phyloP scores from a whole-genome alignment of 1,139 yeast species.

The Suhomyces terraborum region DNA sequence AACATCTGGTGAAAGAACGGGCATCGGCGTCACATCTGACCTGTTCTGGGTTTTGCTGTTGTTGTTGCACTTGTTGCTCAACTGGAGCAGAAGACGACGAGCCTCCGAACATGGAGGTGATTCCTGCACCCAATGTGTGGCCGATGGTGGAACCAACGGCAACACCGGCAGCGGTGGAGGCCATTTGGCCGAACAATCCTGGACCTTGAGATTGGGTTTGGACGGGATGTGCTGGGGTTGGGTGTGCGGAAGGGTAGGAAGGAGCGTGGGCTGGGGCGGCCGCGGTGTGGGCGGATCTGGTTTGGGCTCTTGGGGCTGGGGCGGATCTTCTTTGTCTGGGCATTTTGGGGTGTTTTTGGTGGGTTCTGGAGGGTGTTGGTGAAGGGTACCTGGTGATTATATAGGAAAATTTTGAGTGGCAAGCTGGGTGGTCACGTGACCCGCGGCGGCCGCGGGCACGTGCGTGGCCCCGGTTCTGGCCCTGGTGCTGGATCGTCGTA shows the following conservation, averaged over 20 bases:
- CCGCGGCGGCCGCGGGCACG: not conserved
- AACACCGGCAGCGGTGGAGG: constrained; percentile 98
- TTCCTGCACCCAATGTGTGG: constrained; percentile 94
- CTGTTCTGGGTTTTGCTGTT: constrained; percentile 48
- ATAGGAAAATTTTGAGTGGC: constrained; percentile 15
- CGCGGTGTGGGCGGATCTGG: constrained; percentile 76
- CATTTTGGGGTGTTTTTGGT: constrained; percentile 37
- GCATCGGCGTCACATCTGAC: constrained; percentile 88
- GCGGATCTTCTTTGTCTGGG: constrained; percentile 68
- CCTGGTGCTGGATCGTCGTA: too few species aligned
- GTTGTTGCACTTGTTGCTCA: constrained; percentile 38
- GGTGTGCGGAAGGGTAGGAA: constrained; percentile 22
- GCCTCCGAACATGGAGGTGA: constrained; percentile 87
- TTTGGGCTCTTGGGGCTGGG: constrained; percentile 62
- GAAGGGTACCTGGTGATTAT: constrained; percentile 2
- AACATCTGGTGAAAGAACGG: constrained; percentile 90
- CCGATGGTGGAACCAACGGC: constrained; percentile 98
- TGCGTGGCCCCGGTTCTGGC: not conserved
- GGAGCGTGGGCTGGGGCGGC: constrained; percentile 52
- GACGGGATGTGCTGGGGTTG: constrained; percentile 35
- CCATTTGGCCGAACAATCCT: constrained; percentile 96
- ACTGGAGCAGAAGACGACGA: constrained; percentile 60
- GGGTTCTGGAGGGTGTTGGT: not conserved
- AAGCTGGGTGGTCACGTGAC: constrained; percentile 1
- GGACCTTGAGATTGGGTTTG: constrained; percentile 59